Evolutionary conservation across 208 protist genomes (phyloP).

Genomic region (Trypanosoma boissoni): DNA sequence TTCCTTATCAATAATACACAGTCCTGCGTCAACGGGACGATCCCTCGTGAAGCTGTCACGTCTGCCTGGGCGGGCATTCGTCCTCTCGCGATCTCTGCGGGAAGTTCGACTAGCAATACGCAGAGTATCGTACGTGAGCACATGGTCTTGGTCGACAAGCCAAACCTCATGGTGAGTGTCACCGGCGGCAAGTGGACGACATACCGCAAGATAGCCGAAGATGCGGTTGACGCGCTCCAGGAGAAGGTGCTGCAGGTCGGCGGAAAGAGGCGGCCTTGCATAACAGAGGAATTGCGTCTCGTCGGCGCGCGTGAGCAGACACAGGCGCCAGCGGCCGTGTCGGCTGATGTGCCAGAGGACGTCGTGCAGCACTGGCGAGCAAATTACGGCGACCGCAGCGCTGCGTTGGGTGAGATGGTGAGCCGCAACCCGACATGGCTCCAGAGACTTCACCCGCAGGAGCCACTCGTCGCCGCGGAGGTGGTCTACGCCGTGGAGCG

Average conservation of each 20-base stretch:
- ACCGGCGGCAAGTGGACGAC: conserved; percentile 96
- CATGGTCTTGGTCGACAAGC: conserved; percentile 72
- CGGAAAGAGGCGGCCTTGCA: conserved; percentile 44
- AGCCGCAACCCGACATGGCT: conserved; percentile 32
- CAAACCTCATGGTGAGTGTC: conserved; percentile 78
- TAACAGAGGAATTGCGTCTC: conserved; percentile 71
- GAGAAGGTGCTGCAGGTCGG: conserved; percentile 43
- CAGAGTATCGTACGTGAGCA: conserved; percentile 93
- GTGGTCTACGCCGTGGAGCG: conserved; percentile 69
- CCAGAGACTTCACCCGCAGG: conserved; percentile 39
- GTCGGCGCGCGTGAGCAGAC: conserved; percentile 71
- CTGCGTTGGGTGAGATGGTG: conserved; percentile 38
- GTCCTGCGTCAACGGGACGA: conserved; percentile 54
- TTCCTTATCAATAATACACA: conserved; percentile 84
- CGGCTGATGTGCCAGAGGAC: conserved; percentile 44
- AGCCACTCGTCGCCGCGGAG: conserved; percentile 87
- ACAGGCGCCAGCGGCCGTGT: conserved; percentile 22
- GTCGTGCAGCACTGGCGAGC: conserved; percentile 66
- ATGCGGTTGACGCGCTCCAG: conserved; percentile 74
- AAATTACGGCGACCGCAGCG: conserved; percentile 67
- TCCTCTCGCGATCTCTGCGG: conserved; percentile 51
- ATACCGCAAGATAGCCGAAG: conserved; percentile 93
- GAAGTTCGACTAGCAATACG: conserved; percentile 28
- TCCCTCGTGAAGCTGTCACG: conserved; percentile 58
- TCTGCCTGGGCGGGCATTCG: conserved; percentile 89